Evolutionary conservation across 257 asterid genomes (phyloP).

Genomic region (Ilex asprella): DNA sequence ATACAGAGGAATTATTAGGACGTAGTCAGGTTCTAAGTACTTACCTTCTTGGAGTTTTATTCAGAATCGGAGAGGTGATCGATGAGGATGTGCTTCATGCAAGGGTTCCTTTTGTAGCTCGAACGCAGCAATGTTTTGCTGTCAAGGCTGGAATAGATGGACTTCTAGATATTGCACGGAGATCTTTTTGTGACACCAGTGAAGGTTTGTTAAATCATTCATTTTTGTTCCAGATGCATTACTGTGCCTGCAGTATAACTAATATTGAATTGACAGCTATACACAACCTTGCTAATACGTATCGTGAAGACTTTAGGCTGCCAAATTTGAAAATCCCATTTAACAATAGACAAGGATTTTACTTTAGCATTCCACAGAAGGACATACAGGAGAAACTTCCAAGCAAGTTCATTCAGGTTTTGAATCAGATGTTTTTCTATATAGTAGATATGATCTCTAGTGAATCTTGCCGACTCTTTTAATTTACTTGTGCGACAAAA

Average conservation of each 20-base stretch:
- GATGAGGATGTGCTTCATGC: slow-evolving; percentile 95
- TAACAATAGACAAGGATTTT: slow-evolving; percentile 91
- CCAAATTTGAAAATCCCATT: slow-evolving; percentile 88
- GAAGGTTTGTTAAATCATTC: slow-evolving; percentile 49
- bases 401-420: slow-evolving; percentile 91
- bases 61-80: slow-evolving; percentile 87
- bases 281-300: slow-evolving; percentile 86
- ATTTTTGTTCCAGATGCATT: slow-evolving; percentile 16
- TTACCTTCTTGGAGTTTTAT: slow-evolving; percentile 6
- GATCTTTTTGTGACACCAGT: slow-evolving; percentile 95
- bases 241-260: slow-evolving; percentile 26
- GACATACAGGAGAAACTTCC: slow-evolving; percentile 80
- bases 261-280: slow-evolving; percentile 54
- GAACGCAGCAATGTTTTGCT: slow-evolving; percentile 98
- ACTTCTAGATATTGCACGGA: slow-evolving; percentile 82
- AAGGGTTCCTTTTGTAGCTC: slow-evolving; percentile 90
- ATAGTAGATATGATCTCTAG: slow-evolving; percentile 2
- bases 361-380: slow-evolving; percentile 92
- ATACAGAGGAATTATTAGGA: background rate
- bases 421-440: slow-evolving; percentile 11
- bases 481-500: slow-evolving; percentile 13
- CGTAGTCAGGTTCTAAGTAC: background rate
- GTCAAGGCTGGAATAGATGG: slow-evolving; percentile 97
- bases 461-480: slow-evolving; percentile 15
- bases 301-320: slow-evolving; percentile 69